Conservation (phyloP, 139 green algal genomes). For the Deuterostichococcus epilithicus region DNA sequence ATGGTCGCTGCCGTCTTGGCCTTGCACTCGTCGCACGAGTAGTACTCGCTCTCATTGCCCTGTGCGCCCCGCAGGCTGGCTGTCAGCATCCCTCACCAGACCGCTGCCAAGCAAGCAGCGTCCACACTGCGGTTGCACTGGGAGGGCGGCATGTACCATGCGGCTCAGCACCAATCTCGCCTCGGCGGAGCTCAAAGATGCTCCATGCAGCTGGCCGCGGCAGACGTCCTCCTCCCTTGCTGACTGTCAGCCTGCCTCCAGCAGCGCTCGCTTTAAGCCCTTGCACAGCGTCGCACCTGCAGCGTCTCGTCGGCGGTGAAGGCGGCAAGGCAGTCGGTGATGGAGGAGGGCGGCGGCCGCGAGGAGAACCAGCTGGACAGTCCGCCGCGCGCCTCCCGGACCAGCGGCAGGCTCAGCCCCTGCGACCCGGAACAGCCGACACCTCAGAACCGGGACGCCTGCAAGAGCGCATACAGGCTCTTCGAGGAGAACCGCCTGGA, state of each 20-base stretch:
- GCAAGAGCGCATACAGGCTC: conserved; percentile 45
- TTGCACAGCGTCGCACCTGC: conserved; percentile 11
- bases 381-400: conserved; percentile 13
- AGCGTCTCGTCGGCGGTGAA: conserved; percentile 48
- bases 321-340: conserved; percentile 51
- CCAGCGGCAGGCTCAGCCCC: conserved; percentile 52
- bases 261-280: no score
- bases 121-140: no score
- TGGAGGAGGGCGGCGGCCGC: conserved; percentile 18
- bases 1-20: conserved; percentile 47
- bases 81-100: no score
- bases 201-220: no score
- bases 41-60: conserved; percentile 44
- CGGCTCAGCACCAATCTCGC: no score
- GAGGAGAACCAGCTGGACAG: conserved; percentile 24
- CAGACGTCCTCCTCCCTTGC: no score
- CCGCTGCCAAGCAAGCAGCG: no score
- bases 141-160: no score
- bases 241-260: no score
- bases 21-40: conserved; percentile 36
- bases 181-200: no score
- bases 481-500: background rate
- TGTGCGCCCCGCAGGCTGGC: conserved; percentile 5
- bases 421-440: no score
- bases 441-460: no score